These are phyloP conservation scores for Zoysia pacifica DNA, from an alignment of 176 grass and related monocot species.

Conservation along the genomic window DNA sequence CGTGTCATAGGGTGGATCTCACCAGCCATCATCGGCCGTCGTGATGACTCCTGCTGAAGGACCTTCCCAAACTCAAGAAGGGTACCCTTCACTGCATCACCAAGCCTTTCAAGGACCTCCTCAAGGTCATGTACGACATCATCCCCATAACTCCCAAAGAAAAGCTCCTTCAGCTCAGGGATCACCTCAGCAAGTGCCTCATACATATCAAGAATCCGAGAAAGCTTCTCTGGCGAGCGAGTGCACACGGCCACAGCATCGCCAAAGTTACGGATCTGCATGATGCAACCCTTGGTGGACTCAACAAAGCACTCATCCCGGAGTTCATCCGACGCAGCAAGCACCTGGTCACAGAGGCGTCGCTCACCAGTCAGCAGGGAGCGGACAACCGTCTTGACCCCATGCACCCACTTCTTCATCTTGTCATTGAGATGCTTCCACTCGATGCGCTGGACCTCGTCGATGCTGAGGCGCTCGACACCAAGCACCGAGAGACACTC, in stretches of 20 bases:
- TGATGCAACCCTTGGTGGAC: slow-evolving; percentile 72
- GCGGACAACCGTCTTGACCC: slow-evolving; percentile 63
- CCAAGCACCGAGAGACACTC: slow-evolving; percentile 80
- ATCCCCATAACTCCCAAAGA: slow-evolving; percentile 58
- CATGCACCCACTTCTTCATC: slow-evolving; percentile 97
- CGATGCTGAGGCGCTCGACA: slow-evolving; percentile 85
- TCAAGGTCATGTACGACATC: slow-evolving; percentile 71
- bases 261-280: slow-evolving; percentile 91
- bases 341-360: slow-evolving; percentile 70
- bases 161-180: slow-evolving; percentile 69
- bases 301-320: slow-evolving; percentile 84
- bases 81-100: slow-evolving; percentile 75
- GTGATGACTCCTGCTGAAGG: slow-evolving; percentile 75
- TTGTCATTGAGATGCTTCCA: slow-evolving; percentile 88
- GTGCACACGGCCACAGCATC: slow-evolving; percentile 80
- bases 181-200: slow-evolving; percentile 86
- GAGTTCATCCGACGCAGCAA: slow-evolving; percentile 60
- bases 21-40: slow-evolving; percentile 70
- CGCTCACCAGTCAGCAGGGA: slow-evolving; percentile 76
- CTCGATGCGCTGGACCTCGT: slow-evolving; percentile 87
- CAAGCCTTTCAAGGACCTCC: slow-evolving; percentile 72
- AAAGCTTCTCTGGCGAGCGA: slow-evolving; percentile 84
- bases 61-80: slow-evolving; percentile 86
- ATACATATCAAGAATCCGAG: slow-evolving; percentile 88
- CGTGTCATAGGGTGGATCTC: slow-evolving; percentile 94